Percentiles rank a stretch among this genome's conserved stretches.
Conservation (phyloP, 2,329 filamentous ascomycete genomes). For the Trichoderma atrobrunneum region DNA sequence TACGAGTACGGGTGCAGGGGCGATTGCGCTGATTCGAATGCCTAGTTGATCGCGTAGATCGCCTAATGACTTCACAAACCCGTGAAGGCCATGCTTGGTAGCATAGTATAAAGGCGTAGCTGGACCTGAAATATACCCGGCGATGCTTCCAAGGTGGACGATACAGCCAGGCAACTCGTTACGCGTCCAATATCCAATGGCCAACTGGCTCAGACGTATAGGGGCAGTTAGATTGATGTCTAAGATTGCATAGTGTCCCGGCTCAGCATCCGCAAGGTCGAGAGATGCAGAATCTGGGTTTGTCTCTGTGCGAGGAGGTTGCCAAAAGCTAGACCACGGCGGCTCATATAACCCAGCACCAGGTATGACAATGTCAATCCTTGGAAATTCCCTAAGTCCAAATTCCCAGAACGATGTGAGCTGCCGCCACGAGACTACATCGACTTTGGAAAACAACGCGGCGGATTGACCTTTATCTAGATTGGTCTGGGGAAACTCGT, state of each 20-base stretch:
- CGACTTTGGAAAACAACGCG: not conserved
- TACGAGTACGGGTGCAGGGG: not conserved
- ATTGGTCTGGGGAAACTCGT: not conserved
- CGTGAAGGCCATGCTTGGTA: conserved; percentile 38
- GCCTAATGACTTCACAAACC: conserved; percentile 34
- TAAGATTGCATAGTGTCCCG: conserved; percentile 35
- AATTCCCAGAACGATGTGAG: not conserved
- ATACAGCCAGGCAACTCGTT: conserved; percentile 30
- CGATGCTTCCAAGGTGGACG: conserved; percentile 5
- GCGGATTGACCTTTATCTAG: not conserved
- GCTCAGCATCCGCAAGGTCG: conserved; percentile 30
- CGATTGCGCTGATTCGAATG: conserved; percentile 28
- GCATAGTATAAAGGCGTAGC: conserved; percentile 37
- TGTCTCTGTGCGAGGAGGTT: conserved; percentile 30
- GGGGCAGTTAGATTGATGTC: conserved; percentile 38
- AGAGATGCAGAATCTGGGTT: conserved; percentile 29
- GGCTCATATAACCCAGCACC: conserved; percentile 41
- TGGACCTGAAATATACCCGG: conserved; percentile 22
- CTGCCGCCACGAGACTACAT: not conserved
- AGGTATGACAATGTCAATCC: conserved; percentile 37
- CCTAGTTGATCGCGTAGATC: conserved; percentile 32
- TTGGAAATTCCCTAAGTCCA: not conserved
- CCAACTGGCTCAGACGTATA: conserved; percentile 38
- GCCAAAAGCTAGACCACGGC: conserved; percentile 30
- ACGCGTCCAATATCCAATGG: conserved; percentile 37